phyloP scores from a whole-genome alignment of 148 eudicot species.

The Rhododendron ferrugineum region DNA sequence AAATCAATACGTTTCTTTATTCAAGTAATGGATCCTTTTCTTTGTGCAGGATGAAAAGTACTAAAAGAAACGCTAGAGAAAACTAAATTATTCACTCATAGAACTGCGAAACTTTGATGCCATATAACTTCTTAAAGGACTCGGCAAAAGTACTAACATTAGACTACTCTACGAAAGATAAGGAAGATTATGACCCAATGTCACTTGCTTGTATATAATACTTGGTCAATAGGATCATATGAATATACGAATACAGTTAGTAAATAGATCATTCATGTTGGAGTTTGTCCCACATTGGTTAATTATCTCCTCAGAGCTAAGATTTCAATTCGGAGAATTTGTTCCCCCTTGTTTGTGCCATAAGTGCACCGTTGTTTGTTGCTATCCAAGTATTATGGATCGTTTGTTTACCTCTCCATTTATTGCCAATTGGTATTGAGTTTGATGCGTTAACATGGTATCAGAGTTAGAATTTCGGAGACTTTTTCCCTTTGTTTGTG shows the following conservation, averaged over 20 bases:
- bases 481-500: no score
- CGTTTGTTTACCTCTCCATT: no score
- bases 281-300: no score
- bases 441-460: no score
- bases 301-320: no score
- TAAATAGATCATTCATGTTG: not conserved
- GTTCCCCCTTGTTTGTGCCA: no score
- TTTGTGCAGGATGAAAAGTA: not conserved
- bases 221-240: not conserved
- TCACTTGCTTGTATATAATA: not conserved
- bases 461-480: no score
- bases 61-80: not conserved
- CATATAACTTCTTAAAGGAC: not conserved
- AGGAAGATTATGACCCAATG: not conserved
- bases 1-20: constrained; percentile 2
- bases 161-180: not conserved
- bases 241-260: not conserved
- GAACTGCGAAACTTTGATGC: not conserved
- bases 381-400: no score
- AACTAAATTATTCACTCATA: not conserved
- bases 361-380: no score
- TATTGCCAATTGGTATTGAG: no score
- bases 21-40: not conserved
- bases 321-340: no score
- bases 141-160: not conserved